Conservation (phyloP, 2,329 filamentous ascomycete species). For the Tricladium varicosporioides region DNA sequence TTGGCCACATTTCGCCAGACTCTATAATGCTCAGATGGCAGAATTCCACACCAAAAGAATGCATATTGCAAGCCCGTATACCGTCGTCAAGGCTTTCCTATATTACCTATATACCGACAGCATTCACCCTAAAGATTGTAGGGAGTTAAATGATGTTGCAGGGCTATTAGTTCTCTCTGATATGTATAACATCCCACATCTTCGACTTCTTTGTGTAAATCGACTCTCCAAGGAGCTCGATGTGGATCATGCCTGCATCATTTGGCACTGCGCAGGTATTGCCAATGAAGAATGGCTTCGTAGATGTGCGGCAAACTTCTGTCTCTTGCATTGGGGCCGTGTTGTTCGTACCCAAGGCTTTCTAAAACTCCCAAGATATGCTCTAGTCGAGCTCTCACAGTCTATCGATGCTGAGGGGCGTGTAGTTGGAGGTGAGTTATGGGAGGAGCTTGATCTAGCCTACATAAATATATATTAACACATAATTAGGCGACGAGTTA, state of each 20-base stretch:
- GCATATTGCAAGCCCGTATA: constrained; percentile 96
- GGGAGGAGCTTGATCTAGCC: constrained; percentile 32
- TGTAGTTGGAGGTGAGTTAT: constrained; percentile 82
- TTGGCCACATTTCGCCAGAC: constrained; percentile 92
- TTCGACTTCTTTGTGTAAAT: constrained; percentile 88
- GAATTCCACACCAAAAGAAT: constrained; percentile 97
- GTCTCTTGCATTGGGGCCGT: constrained; percentile 90
- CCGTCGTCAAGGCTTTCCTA: constrained; percentile 89
- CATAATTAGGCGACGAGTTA: constrained; percentile 32
- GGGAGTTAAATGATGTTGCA: constrained; percentile 79
- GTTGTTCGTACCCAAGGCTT: constrained; percentile 89
- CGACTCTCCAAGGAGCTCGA: constrained; percentile 87
- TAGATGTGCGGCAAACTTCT: constrained; percentile 82
- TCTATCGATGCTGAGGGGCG: constrained; percentile 93
- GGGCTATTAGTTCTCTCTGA: constrained; percentile 97
- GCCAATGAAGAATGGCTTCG: constrained; percentile 94
- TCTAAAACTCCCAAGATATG: constrained; percentile 71
- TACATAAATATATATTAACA: constrained; percentile 21
- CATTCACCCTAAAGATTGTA: constrained; percentile 60
- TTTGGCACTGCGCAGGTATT: constrained; percentile 90
- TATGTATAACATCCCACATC: constrained; percentile 93
- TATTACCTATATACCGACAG: constrained; percentile 97
- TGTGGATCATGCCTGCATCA: constrained; percentile 89
- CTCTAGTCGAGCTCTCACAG: constrained; percentile 87
- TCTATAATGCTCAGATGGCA: constrained; percentile 93